Evolutionary conservation across 2,329 filamentous ascomycete genomes (phyloP).

Genomic region (Xylariaceae sp.): DNA sequence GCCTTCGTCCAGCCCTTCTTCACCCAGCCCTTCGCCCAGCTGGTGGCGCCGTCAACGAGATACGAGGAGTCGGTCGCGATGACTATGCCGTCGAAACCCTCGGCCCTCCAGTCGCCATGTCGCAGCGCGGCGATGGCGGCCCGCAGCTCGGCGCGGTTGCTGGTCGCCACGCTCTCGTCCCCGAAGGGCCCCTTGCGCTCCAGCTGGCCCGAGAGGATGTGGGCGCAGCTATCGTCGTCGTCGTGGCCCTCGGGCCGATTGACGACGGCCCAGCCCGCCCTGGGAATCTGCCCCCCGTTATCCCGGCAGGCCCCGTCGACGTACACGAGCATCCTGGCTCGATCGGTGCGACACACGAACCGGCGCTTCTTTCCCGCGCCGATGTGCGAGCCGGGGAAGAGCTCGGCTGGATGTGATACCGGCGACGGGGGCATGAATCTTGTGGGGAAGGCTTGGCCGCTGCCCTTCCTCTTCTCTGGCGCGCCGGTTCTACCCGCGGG

Average conservation of each 20-base stretch:
- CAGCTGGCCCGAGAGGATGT: constrained; percentile 7
- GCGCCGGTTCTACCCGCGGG: too few relatives aligned
- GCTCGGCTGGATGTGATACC: too few relatives aligned
- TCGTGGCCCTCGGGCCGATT: constrained; percentile 5
- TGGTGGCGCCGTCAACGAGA: constrained; percentile 36
- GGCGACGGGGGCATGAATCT: too few relatives aligned
- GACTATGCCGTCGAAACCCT: constrained; percentile 26
- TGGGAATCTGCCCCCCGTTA: constrained; percentile 8
- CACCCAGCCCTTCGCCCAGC: constrained; percentile 34
- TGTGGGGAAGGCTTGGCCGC: too few relatives aligned
- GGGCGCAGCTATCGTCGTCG: constrained; percentile 3
- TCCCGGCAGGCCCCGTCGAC: constrained; percentile 9
- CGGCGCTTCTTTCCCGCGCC: constrained; percentile 3
- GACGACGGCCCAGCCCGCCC: constrained; percentile 8
- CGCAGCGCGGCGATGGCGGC: background rate
- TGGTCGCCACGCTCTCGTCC: constrained; percentile 6
- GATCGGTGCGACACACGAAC: constrained; percentile 7
- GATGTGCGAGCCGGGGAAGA: constrained; percentile 1
- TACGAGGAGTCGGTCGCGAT: constrained; percentile 47
- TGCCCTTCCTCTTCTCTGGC: too few relatives aligned
- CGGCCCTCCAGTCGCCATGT: background rate
- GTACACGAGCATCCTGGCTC: constrained; percentile 8
- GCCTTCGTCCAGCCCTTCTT: constrained; percentile 34
- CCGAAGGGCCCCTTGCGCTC: constrained; percentile 10
- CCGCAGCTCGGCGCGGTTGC: background rate